phyloP scores from a whole-genome alignment of 495 filamentous ascomycete genomes.

The Poronia punctata region DNA sequence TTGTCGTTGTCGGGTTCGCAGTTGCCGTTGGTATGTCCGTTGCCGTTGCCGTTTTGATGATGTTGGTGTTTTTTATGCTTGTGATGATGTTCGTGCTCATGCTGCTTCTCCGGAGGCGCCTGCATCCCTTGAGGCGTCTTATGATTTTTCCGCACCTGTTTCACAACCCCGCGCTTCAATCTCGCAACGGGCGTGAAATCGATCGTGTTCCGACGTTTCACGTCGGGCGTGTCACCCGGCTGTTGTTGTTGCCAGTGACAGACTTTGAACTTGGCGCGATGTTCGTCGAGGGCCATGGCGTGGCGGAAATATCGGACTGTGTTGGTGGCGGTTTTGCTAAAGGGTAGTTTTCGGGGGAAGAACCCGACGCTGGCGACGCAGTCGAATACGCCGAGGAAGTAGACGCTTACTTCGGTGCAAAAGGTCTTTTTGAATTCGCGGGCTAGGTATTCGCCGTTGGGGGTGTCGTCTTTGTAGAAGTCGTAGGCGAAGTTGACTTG shows the following conservation, averaged over 20 bases:
- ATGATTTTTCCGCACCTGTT: neutral
- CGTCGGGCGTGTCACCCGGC: conserved; percentile 2
- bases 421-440: conserved; percentile 34
- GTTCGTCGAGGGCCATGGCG: conserved; percentile 34
- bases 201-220: neutral
- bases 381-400: conserved; percentile 35
- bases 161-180: neutral
- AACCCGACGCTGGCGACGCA: conserved; percentile 35
- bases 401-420: conserved; percentile 30
- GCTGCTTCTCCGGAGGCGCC: too few relatives aligned
- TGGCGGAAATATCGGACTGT: conserved; percentile 30
- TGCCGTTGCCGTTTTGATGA: neutral
- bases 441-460: conserved; percentile 28
- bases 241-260: conserved; percentile 24
- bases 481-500: conserved; percentile 34
- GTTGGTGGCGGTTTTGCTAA: conserved; percentile 31
- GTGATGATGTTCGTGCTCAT: too few relatives aligned
- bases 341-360: conserved; percentile 29
- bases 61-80: too few relatives aligned
- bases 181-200: conserved; percentile 1
- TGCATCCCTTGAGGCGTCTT: too few relatives aligned
- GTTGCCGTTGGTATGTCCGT: neutral
- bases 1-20: neutral
- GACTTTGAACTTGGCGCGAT: conserved; percentile 33
- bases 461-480: conserved; percentile 32